Evolutionary conservation across 2,329 filamentous ascomycete genomes (phyloP).

Genomic region (Aspergillus latus): DNA sequence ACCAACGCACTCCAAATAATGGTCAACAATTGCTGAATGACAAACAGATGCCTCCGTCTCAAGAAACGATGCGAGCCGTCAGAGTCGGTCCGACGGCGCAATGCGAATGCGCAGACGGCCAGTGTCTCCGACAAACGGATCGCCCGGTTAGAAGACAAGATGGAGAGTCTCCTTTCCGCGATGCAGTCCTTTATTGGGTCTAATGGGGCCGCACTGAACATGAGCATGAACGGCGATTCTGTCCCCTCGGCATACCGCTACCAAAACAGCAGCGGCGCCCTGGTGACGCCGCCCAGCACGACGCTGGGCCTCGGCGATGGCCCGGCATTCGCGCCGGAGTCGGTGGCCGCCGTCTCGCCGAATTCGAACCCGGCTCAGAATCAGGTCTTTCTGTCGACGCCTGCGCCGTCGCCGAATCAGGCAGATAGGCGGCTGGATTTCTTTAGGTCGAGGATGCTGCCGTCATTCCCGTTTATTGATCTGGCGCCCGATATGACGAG

Average conservation of each 20-base stretch:
- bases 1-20: background rate
- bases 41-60: conserved; percentile 37
- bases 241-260: conserved; percentile 6
- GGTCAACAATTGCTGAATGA: background rate
- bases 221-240: conserved; percentile 6
- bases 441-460: conserved; percentile 38
- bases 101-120: conserved; percentile 20
- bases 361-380: conserved; percentile 1
- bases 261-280: background rate
- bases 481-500: conserved; percentile 29
- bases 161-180: conserved; percentile 34
- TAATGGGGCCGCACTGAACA: background rate
- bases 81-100: conserved; percentile 35
- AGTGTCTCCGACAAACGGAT: conserved; percentile 35
- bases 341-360: conserved; percentile 8
- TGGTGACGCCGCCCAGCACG: conserved; percentile 1
- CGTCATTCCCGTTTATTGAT: conserved; percentile 37
- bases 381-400: background rate
- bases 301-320: conserved; percentile 3
- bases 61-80: conserved; percentile 37
- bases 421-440: conserved; percentile 25
- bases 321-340: background rate
- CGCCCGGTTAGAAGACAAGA: conserved; percentile 36
- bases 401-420: conserved; percentile 14
- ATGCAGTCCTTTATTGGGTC: conserved; percentile 28